Base-by-base conservation (phyloP, 2,329 filamentous ascomycete species). In the Aspergillus ochraceus region DNA sequence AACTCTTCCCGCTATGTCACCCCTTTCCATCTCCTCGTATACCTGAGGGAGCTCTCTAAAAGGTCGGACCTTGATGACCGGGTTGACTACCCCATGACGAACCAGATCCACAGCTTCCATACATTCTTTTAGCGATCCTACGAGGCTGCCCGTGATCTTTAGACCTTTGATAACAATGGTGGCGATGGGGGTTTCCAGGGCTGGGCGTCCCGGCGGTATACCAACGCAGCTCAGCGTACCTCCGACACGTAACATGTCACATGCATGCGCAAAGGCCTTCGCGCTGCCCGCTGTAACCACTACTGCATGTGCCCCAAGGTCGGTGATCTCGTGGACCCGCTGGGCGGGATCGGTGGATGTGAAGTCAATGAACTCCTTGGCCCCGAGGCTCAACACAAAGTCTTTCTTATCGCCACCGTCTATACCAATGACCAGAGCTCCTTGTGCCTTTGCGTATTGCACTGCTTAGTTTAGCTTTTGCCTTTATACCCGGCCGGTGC, bases 131-230 rank as follows among this genome's bases (percentile, higher is more conserved):
- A 81, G 62, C 5, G 74, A 79, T 0, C 78, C 79, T 4, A 80
- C 74, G 42, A 81, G 66, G 53, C 80, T 81, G 1, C 78, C 78
- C 2, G 72, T 74, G 50, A 80, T 76, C 54, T 66, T 75, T 30
- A 81, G 60, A 1, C 79, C 77, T 64, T 76, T 80, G 64, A 81
- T 80, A 26, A 81, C 77, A 55, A 81, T 80, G 0, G 74, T 74
- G 29, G 73, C 73, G 49, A 81, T 76, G 3, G 73, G 71, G 2
- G 75, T 80, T 57, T 79, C 72, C 49, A 81, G 67, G 52, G 66
- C 70, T 2, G 76, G 70, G 22, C 72, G 65, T 22, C 75, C 74
- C 17, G 73, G 73, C 6, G 79, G 78, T 52, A 81, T 80, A 1
- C 78, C 79, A 2, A 79, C 77, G 50, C 78, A 77, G 64, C 76